phyloP scores from a whole-genome alignment of 2,329 filamentous ascomycete genomes.

The Rhinocladiella mackenziei region DNA sequence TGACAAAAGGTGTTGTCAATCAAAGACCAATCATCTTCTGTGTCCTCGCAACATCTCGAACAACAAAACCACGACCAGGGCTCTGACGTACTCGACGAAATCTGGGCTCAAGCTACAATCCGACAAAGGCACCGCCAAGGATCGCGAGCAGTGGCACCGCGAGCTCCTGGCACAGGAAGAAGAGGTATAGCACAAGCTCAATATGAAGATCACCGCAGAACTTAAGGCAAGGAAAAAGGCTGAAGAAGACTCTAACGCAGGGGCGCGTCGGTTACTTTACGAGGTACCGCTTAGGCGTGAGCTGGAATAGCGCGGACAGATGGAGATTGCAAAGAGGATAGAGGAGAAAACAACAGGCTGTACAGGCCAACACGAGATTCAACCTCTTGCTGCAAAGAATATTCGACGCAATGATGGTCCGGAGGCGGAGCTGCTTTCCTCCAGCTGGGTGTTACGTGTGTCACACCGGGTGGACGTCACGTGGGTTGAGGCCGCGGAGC shows the following conservation, averaged over 20 bases:
- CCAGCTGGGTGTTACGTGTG: no score
- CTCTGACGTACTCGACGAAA: background rate
- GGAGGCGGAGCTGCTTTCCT: no score
- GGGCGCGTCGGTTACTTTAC: background rate
- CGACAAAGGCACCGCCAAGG: background rate
- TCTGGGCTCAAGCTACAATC: slow-evolving; percentile 2
- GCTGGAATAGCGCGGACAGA: background rate
- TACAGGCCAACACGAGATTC: slow-evolving; percentile 30
- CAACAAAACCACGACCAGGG: background rate
- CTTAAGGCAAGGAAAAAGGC: background rate
- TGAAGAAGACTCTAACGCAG: background rate
- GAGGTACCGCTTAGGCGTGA: background rate
- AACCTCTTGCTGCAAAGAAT: no score
- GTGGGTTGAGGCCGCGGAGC: no score
- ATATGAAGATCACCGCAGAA: background rate
- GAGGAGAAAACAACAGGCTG: slow-evolving; percentile 1
- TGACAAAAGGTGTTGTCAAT: background rate
- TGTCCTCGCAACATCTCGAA: no score
- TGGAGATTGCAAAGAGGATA: background rate
- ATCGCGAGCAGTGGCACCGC: background rate
- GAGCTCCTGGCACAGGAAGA: background rate
- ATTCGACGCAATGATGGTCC: no score
- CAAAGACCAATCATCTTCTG: background rate
- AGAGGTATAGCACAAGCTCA: background rate
- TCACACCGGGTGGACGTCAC: no score